These are phyloP conservation scores for Thelonectria rubi DNA, from an alignment of 2,329 filamentous ascomycete genomes.

Conservation along the genomic window DNA sequence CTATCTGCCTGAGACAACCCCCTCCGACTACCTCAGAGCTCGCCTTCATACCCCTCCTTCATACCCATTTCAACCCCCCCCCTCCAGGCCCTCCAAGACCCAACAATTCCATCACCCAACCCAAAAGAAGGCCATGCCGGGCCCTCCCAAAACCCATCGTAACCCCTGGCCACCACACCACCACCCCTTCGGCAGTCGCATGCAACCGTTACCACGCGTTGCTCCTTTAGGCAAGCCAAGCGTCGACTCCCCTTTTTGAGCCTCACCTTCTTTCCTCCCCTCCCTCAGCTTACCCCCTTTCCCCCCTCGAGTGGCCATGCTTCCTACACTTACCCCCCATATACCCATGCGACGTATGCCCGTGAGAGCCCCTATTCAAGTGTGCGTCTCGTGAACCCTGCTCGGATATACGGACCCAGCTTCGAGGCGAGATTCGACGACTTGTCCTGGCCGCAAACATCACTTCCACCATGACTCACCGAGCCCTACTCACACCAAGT, in stretches of 20 bases:
- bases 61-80: too few relatives aligned
- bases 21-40: too few relatives aligned
- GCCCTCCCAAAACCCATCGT: neutral
- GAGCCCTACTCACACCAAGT: too few relatives aligned
- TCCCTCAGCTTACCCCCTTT: too few relatives aligned
- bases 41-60: too few relatives aligned
- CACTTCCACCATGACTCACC: neutral
- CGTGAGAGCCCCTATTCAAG: too few relatives aligned
- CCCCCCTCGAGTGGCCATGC: too few relatives aligned
- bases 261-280: conserved; percentile 3
- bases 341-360: too few relatives aligned
- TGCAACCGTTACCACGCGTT: neutral
- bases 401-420: conserved; percentile 12
- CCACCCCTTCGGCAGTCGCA: conserved; percentile 3
- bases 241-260: conserved; percentile 3
- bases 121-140: neutral
- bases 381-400: neutral
- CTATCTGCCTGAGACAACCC: neutral
- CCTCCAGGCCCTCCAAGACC: too few relatives aligned
- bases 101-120: too few relatives aligned
- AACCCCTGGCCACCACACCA: neutral
- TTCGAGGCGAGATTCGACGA: neutral
- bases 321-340: too few relatives aligned
- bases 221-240: conserved; percentile 8
- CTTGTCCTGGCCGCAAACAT: neutral